Evolutionary conservation across 108 stramenopile genomes (phyloP), one percentile per base, ranked within the genome.

Genomic region (Skeletonema costatum): DNA sequence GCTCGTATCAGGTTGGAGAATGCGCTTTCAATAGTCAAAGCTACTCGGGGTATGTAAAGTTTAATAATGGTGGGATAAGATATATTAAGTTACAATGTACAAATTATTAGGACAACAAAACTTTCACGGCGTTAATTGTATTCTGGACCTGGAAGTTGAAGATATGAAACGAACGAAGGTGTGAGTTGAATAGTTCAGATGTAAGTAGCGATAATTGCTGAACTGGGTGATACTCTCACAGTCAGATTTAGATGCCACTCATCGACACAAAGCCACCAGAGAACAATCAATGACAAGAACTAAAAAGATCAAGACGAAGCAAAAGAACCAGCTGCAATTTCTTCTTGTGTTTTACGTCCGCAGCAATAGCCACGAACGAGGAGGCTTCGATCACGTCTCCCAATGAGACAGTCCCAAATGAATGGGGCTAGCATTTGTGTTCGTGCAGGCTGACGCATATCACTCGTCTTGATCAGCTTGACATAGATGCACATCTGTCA

Each of bases 351-450:
- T 29, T 65, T 65, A 61, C 62, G 60, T 19, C 59, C 36, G 68
- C 38, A 42, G 51, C 38, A 33, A 41, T 44, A 61, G 58, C 71
- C 46, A 61, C 48, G 63, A 58, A 60, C 35, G 64, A 65, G 9
- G 50, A 44, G 63, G 80, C 80, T 75, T 71, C 41, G 80, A 81
- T 75, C 80, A 71, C 70, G 80, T 74, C 80, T 81, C 80, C 80
- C 80, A 64, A 81, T 62, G 80, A 81, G 80, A 74, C 80, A 81
- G 80, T 81, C 80, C 80, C 80, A 75, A 59, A 56, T 36, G 36
- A 61, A 75, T 71, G 80, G 80, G 80, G 80, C 80, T 81, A 81
- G 80, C 69, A 81, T 41, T 75, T 81, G 74, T 75, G 73, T 81
- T 81, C 80, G 41, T 32, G 58, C 74, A 31, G 66, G 30, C 56